A percentile compares a stretch with the other conserved stretches of the same genome.
Evolutionary conservation across 768 basidiomycete genomes (phyloP).

Genomic region (Hygrocybe coccinea): DNA sequence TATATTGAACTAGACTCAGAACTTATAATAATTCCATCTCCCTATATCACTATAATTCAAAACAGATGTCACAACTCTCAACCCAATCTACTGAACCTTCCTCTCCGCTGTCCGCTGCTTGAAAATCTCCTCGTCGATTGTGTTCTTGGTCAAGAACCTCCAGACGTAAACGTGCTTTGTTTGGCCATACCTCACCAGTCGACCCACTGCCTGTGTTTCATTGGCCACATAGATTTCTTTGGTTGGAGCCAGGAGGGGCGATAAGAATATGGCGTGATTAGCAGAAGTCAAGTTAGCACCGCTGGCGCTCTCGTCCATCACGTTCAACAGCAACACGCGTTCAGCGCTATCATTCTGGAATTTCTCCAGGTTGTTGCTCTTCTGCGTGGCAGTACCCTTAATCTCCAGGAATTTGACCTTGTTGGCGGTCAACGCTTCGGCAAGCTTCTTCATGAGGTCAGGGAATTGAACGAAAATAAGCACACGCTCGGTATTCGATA

Average conservation of each 20-base stretch:
- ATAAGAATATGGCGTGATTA: slow-evolving; percentile 93
- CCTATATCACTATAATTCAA: too few species aligned
- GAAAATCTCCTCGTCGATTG: slow-evolving; percentile 85
- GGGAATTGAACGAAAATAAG: slow-evolving; percentile 96
- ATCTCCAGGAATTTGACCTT: slow-evolving; percentile 77
- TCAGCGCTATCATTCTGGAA: slow-evolving; percentile 81
- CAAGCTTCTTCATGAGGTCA: slow-evolving; percentile 88
- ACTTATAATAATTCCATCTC: too few species aligned
- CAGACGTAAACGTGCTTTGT: slow-evolving; percentile 74
- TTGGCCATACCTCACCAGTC: slow-evolving; percentile 81
- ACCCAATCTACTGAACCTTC: slow-evolving; percentile 5
- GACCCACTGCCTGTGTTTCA: slow-evolving; percentile 79
- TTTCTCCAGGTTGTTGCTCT: slow-evolving; percentile 76
- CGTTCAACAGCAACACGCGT: slow-evolving; percentile 79
- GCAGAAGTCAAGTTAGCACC: slow-evolving; percentile 90
- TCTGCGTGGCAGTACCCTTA: slow-evolving; percentile 66
- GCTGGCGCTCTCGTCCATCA: slow-evolving; percentile 94
- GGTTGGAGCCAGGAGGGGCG: slow-evolving; percentile 77
- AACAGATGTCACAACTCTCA: too few species aligned
- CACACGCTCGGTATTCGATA: slow-evolving; percentile 74
- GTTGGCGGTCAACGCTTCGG: slow-evolving; percentile 69
- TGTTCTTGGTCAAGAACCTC: slow-evolving; percentile 79
- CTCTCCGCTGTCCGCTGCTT: slow-evolving; percentile 42
- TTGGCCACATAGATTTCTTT: slow-evolving; percentile 83
- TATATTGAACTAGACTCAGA: too few species aligned